Percentiles rank a stretch among this genome's conserved stretches.
Evolutionary conservation across 2,329 filamentous ascomycete species (phyloP).

Genomic region (Madurella fahalii): DNA sequence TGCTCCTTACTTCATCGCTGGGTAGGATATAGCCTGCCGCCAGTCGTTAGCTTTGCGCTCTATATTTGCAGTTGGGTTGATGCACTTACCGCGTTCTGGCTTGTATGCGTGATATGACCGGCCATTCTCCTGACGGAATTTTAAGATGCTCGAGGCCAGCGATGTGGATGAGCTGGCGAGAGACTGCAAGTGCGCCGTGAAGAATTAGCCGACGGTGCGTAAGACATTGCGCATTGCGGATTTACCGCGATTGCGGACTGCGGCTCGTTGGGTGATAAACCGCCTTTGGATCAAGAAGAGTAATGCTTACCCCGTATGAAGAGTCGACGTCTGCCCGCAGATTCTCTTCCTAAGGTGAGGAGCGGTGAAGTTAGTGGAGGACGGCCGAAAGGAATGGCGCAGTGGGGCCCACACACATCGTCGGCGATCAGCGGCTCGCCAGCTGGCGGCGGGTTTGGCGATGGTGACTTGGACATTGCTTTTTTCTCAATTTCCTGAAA

Average conservation of each 20-base stretch:
- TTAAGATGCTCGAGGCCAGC: conserved; percentile 11
- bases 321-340: neutral
- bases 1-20: conserved; percentile 8
- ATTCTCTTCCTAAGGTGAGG: neutral
- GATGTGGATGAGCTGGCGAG: conserved; percentile 10
- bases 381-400: neutral
- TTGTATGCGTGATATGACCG: conserved; percentile 16
- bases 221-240: no score
- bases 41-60: neutral
- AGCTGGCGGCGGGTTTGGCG: neutral
- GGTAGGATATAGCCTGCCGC: conserved; percentile 11
- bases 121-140: conserved; percentile 13
- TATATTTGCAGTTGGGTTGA: no score
- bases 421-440: neutral
- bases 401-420: neutral
- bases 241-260: no score
- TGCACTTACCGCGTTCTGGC: conserved; percentile 10
- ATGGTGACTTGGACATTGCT: neutral
- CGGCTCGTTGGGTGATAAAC: no score
- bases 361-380: no score
- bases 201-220: no score
- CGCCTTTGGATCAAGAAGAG: no score
- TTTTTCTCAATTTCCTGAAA: no score
- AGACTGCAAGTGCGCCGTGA: no score
- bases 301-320: neutral